Evolutionary conservation across 2,329 filamentous ascomycete genomes (phyloP).

Genomic region (Hymenoscyphus fraxineus): DNA sequence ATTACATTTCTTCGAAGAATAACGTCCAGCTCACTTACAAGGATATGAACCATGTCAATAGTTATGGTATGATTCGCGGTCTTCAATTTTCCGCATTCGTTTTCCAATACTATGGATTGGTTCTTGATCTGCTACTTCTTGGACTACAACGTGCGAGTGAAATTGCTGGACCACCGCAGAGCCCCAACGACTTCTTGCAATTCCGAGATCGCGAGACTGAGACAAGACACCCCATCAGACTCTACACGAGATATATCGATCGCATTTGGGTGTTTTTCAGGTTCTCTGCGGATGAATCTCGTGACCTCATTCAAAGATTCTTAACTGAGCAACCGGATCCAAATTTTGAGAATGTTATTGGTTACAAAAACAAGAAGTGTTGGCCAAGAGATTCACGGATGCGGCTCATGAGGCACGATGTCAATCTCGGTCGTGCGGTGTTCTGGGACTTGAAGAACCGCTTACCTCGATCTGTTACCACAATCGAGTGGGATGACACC

Average conservation of each 20-base stretch:
- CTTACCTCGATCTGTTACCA: slow-evolving; percentile 88
- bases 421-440: slow-evolving; percentile 92
- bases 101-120: slow-evolving; percentile 97
- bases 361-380: slow-evolving; percentile 99
- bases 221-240: slow-evolving; percentile 85
- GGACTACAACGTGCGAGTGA: slow-evolving; percentile 96
- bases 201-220: slow-evolving; percentile 93
- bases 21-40: slow-evolving; percentile 99
- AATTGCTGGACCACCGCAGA: slow-evolving; percentile 89
- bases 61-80: slow-evolving; percentile 96
- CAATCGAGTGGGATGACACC: slow-evolving; percentile 98
- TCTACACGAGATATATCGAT: slow-evolving; percentile 98
- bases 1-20: slow-evolving; percentile 99
- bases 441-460: slow-evolving; percentile 99
- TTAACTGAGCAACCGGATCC: slow-evolving; percentile 97
- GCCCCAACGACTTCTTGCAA: slow-evolving; percentile 95
- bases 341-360: slow-evolving; percentile 98
- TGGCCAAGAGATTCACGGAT: slow-evolving; percentile 97
- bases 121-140: slow-evolving; percentile 86
- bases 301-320: slow-evolving; percentile 95
- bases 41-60: slow-evolving; percentile 99
- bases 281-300: slow-evolving; percentile 88
- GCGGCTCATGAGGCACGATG: slow-evolving; percentile 97
- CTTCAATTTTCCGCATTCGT: slow-evolving; percentile 98
- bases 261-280: slow-evolving; percentile 98